Percentiles rank a stretch among this genome's conserved stretches.
Evolutionary conservation across 805 yeast genomes (phyloP).

Genomic region (Zygoascus biomembranicola): DNA sequence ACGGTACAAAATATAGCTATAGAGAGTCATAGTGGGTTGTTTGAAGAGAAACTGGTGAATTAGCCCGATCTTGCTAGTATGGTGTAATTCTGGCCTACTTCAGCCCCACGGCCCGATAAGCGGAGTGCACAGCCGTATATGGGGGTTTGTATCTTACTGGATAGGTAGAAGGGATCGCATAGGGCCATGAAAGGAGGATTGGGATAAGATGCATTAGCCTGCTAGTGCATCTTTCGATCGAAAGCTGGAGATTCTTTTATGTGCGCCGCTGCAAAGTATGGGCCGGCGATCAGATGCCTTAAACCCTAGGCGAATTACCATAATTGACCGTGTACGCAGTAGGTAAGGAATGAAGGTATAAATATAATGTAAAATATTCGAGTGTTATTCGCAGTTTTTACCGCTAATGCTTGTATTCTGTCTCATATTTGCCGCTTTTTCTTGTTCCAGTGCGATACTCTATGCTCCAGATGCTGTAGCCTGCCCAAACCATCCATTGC

Average conservation of each 20-base stretch:
- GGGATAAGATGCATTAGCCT: too few species aligned
- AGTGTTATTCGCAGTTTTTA: neutral
- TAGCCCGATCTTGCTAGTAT: neutral
- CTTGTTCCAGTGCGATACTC: neutral
- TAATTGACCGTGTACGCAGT: neutral
- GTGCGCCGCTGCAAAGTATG: too few species aligned
- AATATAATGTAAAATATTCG: neutral
- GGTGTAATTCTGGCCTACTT: neutral
- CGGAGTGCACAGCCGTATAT: neutral
- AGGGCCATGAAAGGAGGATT: too few species aligned
- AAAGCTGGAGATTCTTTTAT: too few species aligned
- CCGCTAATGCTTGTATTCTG: neutral
- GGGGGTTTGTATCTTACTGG: neutral
- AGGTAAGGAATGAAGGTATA: neutral
- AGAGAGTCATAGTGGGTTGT: neutral
- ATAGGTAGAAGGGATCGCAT: too few species aligned
- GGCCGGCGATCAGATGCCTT: too few species aligned
- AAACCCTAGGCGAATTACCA: neutral
- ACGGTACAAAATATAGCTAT: neutral
- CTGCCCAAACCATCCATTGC: constrained; percentile 9
- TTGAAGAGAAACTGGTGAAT: neutral
- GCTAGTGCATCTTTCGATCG: too few species aligned
- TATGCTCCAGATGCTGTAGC: constrained; percentile 11
- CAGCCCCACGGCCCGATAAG: neutral
- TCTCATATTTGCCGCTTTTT: neutral